A percentile compares a stretch with the other conserved stretches of the same genome.
These are phyloP conservation scores for Coelastrella sp. DNA, from an alignment of 139 green algal species.

Conservation along the genomic window DNA sequence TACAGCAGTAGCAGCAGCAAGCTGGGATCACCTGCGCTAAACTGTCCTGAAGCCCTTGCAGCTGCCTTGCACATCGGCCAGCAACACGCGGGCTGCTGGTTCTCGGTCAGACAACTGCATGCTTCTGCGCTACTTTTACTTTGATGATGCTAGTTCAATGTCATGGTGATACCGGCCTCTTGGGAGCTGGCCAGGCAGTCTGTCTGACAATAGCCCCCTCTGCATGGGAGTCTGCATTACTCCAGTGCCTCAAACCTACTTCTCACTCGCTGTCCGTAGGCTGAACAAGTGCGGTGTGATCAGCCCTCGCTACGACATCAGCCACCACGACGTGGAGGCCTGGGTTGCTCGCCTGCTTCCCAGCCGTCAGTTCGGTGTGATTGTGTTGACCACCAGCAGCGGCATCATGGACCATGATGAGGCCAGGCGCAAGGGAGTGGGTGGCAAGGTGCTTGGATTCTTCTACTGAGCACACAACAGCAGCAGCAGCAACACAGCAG, in stretches of 20 bases:
- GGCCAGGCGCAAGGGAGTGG: conserved; percentile 96
- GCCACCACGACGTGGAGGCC: conserved; percentile 83
- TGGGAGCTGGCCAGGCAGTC: too few relatives aligned
- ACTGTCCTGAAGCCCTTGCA: too few relatives aligned
- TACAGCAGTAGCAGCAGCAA: too few relatives aligned
- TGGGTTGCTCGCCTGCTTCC: conserved; percentile 97
- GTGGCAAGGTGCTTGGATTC: conserved; percentile 96
- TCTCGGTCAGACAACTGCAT: too few relatives aligned
- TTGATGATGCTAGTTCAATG: too few relatives aligned
- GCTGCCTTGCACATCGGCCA: too few relatives aligned
- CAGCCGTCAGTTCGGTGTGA: conserved; percentile 98
- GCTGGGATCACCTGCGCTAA: too few relatives aligned
- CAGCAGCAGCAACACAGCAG: neutral
- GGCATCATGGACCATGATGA: conserved; percentile 99
- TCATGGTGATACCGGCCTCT: too few relatives aligned
- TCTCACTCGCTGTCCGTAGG: conserved; percentile 37
- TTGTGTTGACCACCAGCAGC: conserved; percentile 96
- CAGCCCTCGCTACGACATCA: conserved; percentile 96
- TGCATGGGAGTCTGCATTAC: too few relatives aligned
- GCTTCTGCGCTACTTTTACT: too few relatives aligned
- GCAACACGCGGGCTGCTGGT: too few relatives aligned
- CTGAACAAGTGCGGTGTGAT: conserved; percentile 99
- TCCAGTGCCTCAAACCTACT: neutral
- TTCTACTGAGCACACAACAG: conserved; percentile 84
- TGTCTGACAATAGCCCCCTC: too few relatives aligned